These are phyloP conservation scores for Alisma plantagoaquatica DNA, from an alignment of 106 monocot genomes.

Conservation along the genomic window DNA sequence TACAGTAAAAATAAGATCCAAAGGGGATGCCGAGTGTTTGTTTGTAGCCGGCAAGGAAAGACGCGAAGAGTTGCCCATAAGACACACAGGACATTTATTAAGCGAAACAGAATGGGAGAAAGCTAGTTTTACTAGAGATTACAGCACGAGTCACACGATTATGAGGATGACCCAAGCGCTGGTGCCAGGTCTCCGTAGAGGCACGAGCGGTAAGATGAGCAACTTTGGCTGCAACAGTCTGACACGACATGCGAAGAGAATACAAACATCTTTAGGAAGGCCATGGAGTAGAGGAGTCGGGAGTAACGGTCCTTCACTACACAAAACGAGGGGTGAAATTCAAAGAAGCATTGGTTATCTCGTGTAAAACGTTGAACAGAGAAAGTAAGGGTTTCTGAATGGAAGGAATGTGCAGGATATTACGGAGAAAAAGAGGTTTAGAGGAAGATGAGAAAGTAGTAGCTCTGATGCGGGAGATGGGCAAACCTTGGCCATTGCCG, in stretches of 20 bases:
- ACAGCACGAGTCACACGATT: no score
- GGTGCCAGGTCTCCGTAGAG: not conserved
- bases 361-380: not conserved
- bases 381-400: not conserved
- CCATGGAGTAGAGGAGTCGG: not conserved
- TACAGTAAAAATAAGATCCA: no score
- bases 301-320: not conserved
- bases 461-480: not conserved
- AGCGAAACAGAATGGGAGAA: no score
- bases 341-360: not conserved
- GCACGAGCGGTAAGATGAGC: not conserved
- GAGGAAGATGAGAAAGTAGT: not conserved
- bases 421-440: not conserved
- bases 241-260: not conserved
- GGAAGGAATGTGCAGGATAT: not conserved
- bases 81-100: no score
- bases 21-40: no score
- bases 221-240: not conserved
- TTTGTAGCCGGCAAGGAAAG: no score
- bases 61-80: no score
- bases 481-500: not conserved
- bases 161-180: not conserved
- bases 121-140: no score
- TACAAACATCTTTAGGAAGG: not conserved
- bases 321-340: not conserved